A percentile compares a stretch with the other conserved stretches of the same genome.
Evolutionary conservation across 345 rosid species (phyloP).

Genomic region (Euphorbia pulcherrima): DNA sequence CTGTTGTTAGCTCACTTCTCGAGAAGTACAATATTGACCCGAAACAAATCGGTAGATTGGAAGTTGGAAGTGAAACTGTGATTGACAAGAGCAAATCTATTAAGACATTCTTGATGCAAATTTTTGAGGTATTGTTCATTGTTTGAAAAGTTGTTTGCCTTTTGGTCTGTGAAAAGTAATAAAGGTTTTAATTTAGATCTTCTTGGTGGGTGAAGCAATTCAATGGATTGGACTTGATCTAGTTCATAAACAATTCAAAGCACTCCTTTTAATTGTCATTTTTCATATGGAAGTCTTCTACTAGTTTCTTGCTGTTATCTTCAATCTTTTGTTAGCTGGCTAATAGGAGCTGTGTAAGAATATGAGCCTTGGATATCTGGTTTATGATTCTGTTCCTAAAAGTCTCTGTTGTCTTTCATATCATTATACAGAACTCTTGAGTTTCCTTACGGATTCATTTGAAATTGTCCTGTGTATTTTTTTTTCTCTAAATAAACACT

Average conservation of each 20-base stretch:
- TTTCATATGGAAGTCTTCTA: no score
- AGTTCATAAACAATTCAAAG: neutral
- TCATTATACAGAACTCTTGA: neutral
- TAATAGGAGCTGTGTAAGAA: neutral
- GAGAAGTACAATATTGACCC: slow-evolving; percentile 91
- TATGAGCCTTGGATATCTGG: neutral
- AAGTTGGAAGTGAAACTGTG: slow-evolving; percentile 99
- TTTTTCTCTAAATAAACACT: neutral
- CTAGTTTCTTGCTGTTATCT: no score
- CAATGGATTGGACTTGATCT: no score
- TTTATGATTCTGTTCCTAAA: neutral
- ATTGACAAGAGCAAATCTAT: slow-evolving; percentile 99
- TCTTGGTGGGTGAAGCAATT: no score
- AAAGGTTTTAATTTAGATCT: no score
- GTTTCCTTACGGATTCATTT: slow-evolving; percentile 6
- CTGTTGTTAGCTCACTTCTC: slow-evolving; percentile 80
- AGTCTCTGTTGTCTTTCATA: neutral
- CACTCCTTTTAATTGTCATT: neutral
- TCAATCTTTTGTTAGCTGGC: no score
- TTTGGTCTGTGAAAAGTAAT: neutral
- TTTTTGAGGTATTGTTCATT: slow-evolving; percentile 69
- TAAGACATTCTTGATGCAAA: slow-evolving; percentile 96
- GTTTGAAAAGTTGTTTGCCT: neutral
- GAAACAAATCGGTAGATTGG: slow-evolving; percentile 88
- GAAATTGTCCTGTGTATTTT: neutral